Base-by-base conservation (phyloP, 768 basidiomycete genomes). In the Pulveroboletus frians region DNA sequence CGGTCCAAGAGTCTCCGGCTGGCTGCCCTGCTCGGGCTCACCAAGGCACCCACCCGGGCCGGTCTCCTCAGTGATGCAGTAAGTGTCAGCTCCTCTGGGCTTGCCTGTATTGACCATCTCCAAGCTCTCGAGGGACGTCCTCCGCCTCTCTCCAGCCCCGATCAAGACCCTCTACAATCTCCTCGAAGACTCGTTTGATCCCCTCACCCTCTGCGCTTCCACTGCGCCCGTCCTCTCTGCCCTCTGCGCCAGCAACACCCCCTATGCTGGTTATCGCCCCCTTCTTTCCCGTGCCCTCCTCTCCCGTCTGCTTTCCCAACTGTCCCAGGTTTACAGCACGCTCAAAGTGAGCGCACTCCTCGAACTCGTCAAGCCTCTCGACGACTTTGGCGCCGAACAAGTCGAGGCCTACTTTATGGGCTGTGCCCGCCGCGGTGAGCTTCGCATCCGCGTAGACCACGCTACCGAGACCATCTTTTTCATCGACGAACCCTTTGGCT, bases 341-440 rank as follows among this genome's bases (percentile, higher is more conserved):
- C 83, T 97, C 73, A 84, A 82, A 55, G 80, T 97, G 50, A 73
- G 75, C 51, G 84, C 85, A 58, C 75, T 97, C 38, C 76, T 91
- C 39, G 74, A 81, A 17, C 83, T 99, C 47, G 86, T 89, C 41
- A 76, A 79, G 1, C 93, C 95, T 36, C 73, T 91, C 17, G 79
- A 78, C 11, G 77, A 73, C 6, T 62, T 79, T 31, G 75, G 73
- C 4, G 79, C 81, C n/a, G 83, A 85, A 52, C 83, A 86, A 64
- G 74, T 85, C 55, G 92, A 98, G 69, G 86, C 88, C 4, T 97
- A 95, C 69, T 72, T 98, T 54, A 95, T 96, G 88, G 84, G 86
- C 31, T 91, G 92, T 50, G 90, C 91, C 38, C 81, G 85, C 40
- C 81, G 86, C 8, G 90, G 91, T 34, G 92, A 96, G 67, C 79